phyloP scores from a whole-genome alignment of 495 filamentous ascomycete genomes.

The Neurospora hispaniola region DNA sequence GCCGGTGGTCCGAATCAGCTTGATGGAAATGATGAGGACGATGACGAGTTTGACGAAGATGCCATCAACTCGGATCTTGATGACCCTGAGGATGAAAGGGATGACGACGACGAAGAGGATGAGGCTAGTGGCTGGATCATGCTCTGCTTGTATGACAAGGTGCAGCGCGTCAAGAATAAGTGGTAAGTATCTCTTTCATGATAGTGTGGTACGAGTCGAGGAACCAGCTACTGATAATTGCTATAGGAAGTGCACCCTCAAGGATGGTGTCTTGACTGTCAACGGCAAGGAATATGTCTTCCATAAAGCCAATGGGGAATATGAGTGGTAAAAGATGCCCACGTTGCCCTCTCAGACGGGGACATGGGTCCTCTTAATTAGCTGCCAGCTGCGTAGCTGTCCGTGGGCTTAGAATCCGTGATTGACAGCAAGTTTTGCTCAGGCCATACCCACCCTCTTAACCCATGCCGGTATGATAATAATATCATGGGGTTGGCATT shows the following conservation, averaged over 20 bases:
- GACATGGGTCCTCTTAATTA: too few relatives aligned
- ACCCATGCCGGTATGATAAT: too few relatives aligned
- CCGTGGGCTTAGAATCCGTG: too few relatives aligned
- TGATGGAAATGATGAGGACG: slow-evolving; percentile 57
- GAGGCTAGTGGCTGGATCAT: slow-evolving; percentile 71
- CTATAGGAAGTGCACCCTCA: slow-evolving; percentile 81
- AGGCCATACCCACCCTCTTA: too few relatives aligned
- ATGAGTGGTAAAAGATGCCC: slow-evolving; percentile 66
- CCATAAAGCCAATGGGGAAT: slow-evolving; percentile 92
- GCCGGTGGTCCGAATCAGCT: slow-evolving; percentile 33
- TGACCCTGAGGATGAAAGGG: slow-evolving; percentile 76
- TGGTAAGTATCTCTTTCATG: slow-evolving; percentile 45
- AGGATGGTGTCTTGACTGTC: slow-evolving; percentile 89
- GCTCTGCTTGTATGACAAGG: slow-evolving; percentile 99
- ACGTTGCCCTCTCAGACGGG: too few relatives aligned
- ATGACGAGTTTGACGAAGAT: slow-evolving; percentile 68
- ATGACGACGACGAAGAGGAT: slow-evolving; percentile 73
- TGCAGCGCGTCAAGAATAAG: slow-evolving; percentile 99
- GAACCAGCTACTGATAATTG: not conserved
- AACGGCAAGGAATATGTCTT: slow-evolving; percentile 94
- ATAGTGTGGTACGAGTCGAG: not conserved
- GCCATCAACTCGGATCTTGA: slow-evolving; percentile 98
- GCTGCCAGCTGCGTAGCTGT: too few relatives aligned
- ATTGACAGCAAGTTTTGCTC: too few relatives aligned
- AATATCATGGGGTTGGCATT: too few relatives aligned